These are phyloP conservation scores for Effrenium voratum DNA, from an alignment of 73 alveolate species.

Conservation along the genomic window DNA sequence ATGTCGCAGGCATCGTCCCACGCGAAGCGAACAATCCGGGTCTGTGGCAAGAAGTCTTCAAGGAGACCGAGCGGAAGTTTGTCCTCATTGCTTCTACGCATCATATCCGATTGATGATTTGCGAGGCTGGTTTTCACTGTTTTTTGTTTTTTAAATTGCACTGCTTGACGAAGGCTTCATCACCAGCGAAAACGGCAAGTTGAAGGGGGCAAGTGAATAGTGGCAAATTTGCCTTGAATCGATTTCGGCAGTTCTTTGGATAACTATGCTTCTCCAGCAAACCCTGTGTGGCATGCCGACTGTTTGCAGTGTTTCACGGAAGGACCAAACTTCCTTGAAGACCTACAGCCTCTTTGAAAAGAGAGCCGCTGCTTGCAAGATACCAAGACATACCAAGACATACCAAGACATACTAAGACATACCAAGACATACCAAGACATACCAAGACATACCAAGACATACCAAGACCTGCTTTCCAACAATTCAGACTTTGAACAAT, in stretches of 20 bases:
- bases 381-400: constrained; percentile 13
- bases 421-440: too few relatives aligned
- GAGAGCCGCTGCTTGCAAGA: constrained; percentile 26
- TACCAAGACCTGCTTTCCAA: constrained; percentile 30
- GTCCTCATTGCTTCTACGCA: constrained; percentile 15
- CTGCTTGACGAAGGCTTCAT: constrained; percentile 26
- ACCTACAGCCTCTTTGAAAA: constrained; percentile 27
- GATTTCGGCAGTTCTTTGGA: constrained; percentile 3
- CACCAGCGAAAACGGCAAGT: constrained; percentile 33
- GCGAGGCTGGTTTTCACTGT: constrained; percentile 14
- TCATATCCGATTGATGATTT: constrained; percentile 32
- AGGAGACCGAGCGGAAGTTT: constrained; percentile 7
- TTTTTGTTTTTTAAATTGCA: too few relatives aligned
- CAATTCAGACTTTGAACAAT: constrained; percentile 22
- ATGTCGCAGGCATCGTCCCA: constrained; percentile 23
- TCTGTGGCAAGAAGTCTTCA: constrained; percentile 13
- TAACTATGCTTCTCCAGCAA: neutral
- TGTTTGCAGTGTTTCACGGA: constrained; percentile 15
- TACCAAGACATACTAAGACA: too few relatives aligned
- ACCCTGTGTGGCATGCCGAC: constrained; percentile 24
- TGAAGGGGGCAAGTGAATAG: neutral
- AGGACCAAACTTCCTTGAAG: constrained; percentile 19
- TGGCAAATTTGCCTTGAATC: neutral
- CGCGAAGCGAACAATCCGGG: constrained; percentile 16
- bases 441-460: too few relatives aligned